Percentiles rank a stretch among this genome's conserved stretches.
Conservation (phyloP, 495 filamentous ascomycete species). For the Ramalina peruviana region DNA sequence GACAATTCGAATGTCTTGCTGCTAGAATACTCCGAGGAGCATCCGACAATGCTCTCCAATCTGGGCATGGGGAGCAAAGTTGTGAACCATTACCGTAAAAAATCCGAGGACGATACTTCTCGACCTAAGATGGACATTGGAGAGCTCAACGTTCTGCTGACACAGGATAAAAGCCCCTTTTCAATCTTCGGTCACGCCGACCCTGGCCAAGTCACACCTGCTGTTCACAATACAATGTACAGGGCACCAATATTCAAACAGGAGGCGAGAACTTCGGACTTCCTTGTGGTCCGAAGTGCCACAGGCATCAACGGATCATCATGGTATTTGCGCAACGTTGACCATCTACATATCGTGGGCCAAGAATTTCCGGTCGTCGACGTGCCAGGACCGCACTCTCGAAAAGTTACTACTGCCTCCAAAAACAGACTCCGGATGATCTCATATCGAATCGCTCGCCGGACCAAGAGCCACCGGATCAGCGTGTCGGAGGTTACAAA, state of each 20-base stretch:
- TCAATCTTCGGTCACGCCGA: constrained; percentile 88
- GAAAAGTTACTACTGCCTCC: constrained; percentile 83
- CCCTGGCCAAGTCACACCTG: constrained; percentile 74
- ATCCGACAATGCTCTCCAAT: constrained; percentile 79
- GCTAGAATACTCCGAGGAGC: constrained; percentile 92
- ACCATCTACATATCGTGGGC: constrained; percentile 77
- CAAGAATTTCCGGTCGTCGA: constrained; percentile 85
- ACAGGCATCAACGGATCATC: constrained; percentile 58
- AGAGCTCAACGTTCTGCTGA: constrained; percentile 71
- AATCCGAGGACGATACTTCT: constrained; percentile 60
- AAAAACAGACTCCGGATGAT: constrained; percentile 96
- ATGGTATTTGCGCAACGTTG: constrained; percentile 75
- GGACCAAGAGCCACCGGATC: constrained; percentile 52
- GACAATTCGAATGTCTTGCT: constrained; percentile 80
- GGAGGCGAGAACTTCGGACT: constrained; percentile 62
- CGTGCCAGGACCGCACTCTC: constrained; percentile 82
- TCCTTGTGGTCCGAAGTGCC: constrained; percentile 67
- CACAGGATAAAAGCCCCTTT: constrained; percentile 91
- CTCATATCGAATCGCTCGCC: constrained; percentile 68
- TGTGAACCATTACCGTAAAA: constrained; percentile 91
- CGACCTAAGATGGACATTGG: constrained; percentile 69
- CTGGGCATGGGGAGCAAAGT: constrained; percentile 93
- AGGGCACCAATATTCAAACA: constrained; percentile 88
- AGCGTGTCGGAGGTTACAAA: constrained; percentile 66
- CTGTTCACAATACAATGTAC: constrained; percentile 90